Evolutionary conservation across 2,329 filamentous ascomycete species (phyloP), one percentile per base, ranked within the genome.

Genomic region (Monilinia laxa): DNA sequence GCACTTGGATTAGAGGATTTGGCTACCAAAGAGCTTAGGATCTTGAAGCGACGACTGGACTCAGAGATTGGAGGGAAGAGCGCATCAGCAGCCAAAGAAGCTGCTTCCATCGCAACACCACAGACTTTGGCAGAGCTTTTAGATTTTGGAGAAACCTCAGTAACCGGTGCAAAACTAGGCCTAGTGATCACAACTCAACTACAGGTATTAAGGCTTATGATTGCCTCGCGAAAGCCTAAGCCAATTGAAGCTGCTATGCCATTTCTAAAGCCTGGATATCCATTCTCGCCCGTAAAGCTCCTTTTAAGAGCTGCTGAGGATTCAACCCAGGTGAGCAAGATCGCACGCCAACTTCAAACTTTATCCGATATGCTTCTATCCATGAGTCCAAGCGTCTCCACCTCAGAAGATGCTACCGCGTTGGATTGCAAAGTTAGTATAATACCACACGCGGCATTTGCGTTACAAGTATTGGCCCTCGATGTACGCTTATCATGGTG

Each of bases 11-110:
- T 93, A 62, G 84, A 90, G 56, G 85, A 87, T n/a, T 80, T 89
- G 66, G 90, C 91, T 0, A 77, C 87, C 53, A 90, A 87, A 73
- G 90, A 93, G 73, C 75, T 93, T 67, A 81, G 85, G 52, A 79
- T 87, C 14, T 75, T 93, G 70, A 92, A 91, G 75, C 82, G 79
- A 68, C 82, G 86, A 42, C 72, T 93, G 54, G 86, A 90, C 57
- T 71, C 49, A 81, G 80, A 67, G 63, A 71, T 71, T 58, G 59
- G n/a, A 51, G 38, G 57, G 49, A n/a, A 63, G 57, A 31, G 25
- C 16, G 57, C 59, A 20, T 20, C 56, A n/a, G 62, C 75, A 10
- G 54, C 71, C 10, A 71, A 75, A 51, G 64, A 74, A 1, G 76
- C 79, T 51, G 67, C 76, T 3, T 76, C 76, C 54, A 77, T 78